Conservation (phyloP, 1,139 yeast genomes). For the Yamadazyma triangularis region DNA sequence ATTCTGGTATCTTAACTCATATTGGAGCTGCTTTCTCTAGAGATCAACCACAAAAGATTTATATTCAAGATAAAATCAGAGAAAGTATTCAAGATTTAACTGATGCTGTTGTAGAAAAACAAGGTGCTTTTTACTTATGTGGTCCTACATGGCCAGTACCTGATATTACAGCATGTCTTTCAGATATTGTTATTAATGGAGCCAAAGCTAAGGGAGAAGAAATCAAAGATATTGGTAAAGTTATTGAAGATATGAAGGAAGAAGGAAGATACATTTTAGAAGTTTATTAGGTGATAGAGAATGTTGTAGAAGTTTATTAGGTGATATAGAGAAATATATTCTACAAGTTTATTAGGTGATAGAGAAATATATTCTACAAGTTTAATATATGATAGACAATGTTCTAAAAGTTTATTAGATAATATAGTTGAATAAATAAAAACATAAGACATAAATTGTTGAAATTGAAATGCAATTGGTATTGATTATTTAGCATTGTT, state of each 20-base stretch:
- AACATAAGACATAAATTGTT: too few species aligned
- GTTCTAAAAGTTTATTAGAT: too few species aligned
- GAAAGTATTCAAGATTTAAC: constrained; percentile 70
- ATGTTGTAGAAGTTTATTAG: too few species aligned
- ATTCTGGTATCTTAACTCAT: constrained; percentile 88
- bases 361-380: too few species aligned
- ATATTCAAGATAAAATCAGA: constrained; percentile 90
- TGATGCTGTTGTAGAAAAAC: constrained; percentile 70
- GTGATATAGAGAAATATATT: too few species aligned
- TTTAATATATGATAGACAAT: too few species aligned
- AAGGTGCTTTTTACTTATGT: constrained; percentile 93
- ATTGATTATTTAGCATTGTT: too few species aligned
- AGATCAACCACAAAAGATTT: constrained; percentile 93
- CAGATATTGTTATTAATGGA: constrained; percentile 71
- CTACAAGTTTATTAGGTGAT: too few species aligned
- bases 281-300: constrained; percentile 59
- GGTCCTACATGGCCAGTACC: constrained; percentile 99
- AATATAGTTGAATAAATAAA: too few species aligned
- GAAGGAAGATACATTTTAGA: constrained; percentile 89
- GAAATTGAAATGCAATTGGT: too few species aligned
- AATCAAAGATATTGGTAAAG: constrained; percentile 66
- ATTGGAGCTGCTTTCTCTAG: constrained; percentile 98
- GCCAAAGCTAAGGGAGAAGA: constrained; percentile 63
- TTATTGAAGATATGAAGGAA: constrained; percentile 91
- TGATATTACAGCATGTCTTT: constrained; percentile 86